phyloP scores from a whole-genome alignment of 129 eudicot species.

The Calendula officinalis region DNA sequence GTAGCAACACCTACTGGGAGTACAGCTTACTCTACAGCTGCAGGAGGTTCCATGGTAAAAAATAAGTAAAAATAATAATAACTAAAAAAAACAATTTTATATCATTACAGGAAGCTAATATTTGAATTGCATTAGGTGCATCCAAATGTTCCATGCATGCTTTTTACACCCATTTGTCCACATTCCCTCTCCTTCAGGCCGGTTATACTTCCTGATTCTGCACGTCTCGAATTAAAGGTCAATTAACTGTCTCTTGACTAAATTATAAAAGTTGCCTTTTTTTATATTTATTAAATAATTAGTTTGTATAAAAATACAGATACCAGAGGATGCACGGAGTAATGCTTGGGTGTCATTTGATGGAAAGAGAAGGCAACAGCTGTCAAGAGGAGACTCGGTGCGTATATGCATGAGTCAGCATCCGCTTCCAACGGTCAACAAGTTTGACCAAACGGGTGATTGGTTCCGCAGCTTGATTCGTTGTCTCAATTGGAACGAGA shows the following conservation, averaged over 20 bases:
- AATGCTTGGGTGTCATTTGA: constrained; percentile 99
- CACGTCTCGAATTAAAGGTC: constrained; percentile 92
- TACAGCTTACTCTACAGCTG: constrained; percentile 99
- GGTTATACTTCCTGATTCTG: constrained; percentile 98
- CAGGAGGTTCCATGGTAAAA: constrained; percentile 97
- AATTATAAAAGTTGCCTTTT: neutral
- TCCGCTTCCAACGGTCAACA: constrained; percentile 98
- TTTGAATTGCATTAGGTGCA: constrained; percentile 61
- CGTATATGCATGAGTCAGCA: constrained; percentile 92
- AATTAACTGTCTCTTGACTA: constrained; percentile 22
- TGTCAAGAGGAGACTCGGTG: constrained; percentile 93
- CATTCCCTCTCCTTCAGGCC: constrained; percentile 99
- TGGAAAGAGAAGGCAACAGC: constrained; percentile 99
- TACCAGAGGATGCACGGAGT: constrained; percentile 96
- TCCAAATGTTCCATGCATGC: constrained; percentile 99
- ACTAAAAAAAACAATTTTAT: neutral
- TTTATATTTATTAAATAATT: neutral
- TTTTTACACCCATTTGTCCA: constrained; percentile 96
- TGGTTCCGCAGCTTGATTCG: constrained; percentile 98
- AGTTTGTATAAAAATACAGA: constrained; percentile 33
- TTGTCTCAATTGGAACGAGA: constrained; percentile 96
- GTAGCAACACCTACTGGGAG: constrained; percentile 99
- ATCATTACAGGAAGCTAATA: neutral
- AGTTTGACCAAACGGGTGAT: constrained; percentile 95
- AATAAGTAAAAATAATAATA: too few relatives aligned